A percentile compares a stretch with the other conserved stretches of the same genome.
phyloP scores from a whole-genome alignment of 179 eudicot species.

The Actinidia arguta region DNA sequence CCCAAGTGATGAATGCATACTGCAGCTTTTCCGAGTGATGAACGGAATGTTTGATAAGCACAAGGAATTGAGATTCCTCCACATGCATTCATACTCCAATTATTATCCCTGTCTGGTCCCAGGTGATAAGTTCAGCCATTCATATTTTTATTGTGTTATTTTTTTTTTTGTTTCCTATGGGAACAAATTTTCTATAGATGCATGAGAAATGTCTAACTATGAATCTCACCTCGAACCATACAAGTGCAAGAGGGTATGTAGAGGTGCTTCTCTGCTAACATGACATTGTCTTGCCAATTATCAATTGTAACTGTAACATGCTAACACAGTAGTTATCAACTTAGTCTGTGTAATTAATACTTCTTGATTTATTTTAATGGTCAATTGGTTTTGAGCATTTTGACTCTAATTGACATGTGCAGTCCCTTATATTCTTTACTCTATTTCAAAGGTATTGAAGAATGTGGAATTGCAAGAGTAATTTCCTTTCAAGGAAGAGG shows the following conservation, averaged over 20 bases:
- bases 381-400: not conserved
- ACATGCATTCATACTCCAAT: constrained; percentile 97
- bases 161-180: not conserved
- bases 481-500: constrained; percentile 92
- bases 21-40: constrained; percentile 98
- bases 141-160: not conserved
- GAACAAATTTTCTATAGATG: constrained; percentile 19
- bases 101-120: constrained; percentile 99
- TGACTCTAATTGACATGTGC: not conserved
- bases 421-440: not conserved
- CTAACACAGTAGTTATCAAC: no score
- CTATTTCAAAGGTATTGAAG: constrained; percentile 66
- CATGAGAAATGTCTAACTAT: not conserved
- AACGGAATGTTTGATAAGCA: constrained; percentile 98
- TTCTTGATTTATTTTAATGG: not conserved
- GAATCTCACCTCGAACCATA: not conserved
- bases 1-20: constrained; percentile 98
- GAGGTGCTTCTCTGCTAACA: no score
- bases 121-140: constrained; percentile 55
- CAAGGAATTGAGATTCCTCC: constrained; percentile 95
- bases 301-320: no score
- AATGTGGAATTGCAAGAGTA: constrained; percentile 92
- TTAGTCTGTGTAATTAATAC: no score
- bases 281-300: no score
- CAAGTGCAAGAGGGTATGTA: no score